Evolutionary conservation across 331 rosid species (phyloP).

Genomic region (Prunus yedoensis): DNA sequence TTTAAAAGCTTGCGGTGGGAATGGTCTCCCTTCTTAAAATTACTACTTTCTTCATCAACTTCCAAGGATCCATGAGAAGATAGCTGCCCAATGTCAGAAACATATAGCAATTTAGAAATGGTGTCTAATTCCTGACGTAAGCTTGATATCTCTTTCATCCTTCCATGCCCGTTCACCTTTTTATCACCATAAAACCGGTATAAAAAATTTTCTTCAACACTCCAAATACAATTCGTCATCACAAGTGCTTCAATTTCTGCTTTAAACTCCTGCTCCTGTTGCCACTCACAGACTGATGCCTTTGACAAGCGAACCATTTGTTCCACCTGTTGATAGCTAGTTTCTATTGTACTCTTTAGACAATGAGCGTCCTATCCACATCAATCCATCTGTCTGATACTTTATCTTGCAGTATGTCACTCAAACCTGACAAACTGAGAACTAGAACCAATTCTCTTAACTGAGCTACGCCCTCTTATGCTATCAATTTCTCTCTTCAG

Average conservation of each 20-base stretch:
- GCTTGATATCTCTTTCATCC: slow-evolving; percentile 53
- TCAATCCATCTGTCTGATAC: slow-evolving; percentile 52
- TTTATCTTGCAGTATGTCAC: slow-evolving; percentile 60
- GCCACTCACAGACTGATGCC: slow-evolving; percentile 58
- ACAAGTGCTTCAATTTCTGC: slow-evolving; percentile 69
- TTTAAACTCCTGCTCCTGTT: slow-evolving; percentile 61
- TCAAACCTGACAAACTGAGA: slow-evolving; percentile 65
- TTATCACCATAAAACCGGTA: slow-evolving; percentile 37
- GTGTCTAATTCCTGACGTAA: slow-evolving; percentile 66
- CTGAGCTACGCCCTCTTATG: slow-evolving; percentile 42
- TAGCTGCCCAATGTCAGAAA: slow-evolving; percentile 57
- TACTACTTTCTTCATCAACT: slow-evolving; percentile 49
- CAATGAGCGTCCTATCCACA: slow-evolving; percentile 44
- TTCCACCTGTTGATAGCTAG: slow-evolving; percentile 39
- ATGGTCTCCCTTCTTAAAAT: slow-evolving; percentile 43
- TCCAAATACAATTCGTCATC: slow-evolving; percentile 44
- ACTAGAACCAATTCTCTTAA: slow-evolving; percentile 48
- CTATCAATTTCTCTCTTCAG: slow-evolving; percentile 63
- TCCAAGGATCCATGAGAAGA: slow-evolving; percentile 71
- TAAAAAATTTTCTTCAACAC: slow-evolving; percentile 47
- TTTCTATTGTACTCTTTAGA: slow-evolving; percentile 42
- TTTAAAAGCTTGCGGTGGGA: slow-evolving; percentile 42
- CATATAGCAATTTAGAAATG: slow-evolving; percentile 49
- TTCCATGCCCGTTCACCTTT: slow-evolving; percentile 42
- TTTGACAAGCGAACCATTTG: slow-evolving; percentile 37